Evolutionary conservation across 371 early-diverging fungal genomes (phyloP), one percentile per base, ranked within the genome.

Genomic region (Zopfochytrium polystomum): DNA sequence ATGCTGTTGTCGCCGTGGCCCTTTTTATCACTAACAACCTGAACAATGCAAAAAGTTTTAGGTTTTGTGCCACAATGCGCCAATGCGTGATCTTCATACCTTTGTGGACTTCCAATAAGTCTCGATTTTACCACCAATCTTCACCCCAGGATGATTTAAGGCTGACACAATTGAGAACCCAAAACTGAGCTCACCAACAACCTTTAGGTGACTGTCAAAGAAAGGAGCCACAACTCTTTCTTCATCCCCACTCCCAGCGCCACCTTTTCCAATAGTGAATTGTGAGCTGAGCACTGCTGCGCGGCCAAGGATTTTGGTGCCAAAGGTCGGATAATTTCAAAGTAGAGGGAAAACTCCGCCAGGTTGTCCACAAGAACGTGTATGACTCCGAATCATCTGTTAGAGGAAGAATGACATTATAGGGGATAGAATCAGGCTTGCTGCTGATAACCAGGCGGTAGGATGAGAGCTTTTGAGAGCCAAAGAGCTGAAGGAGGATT

Each of bases 41-140:
- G 43, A 1, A 51, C 45, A 55, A 29, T 55, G 32, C 34, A 44
- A 52, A 20, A 33, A 9, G n/a, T n/a, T n/a, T n/a, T n/a, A n/a
- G n/a, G n/a, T n/a, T n/a, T n/a, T n/a, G n/a, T 23, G 18, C 22
- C 5, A 2, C 2, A 42, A n/a, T 30, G 23, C 25, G 1, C n/a
- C n/a, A n/a, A n/a, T n/a, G n/a, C n/a, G n/a, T n/a, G n/a, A n/a
- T n/a, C n/a, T n/a, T n/a, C n/a, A n/a, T 46, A 80, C 75, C 65
- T 86, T 87, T 0, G 92, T 90, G 2, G 94, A 88, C 74, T 95
- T 95, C 97, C 97, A 96, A 58, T 96, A 96, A 0, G 97, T 96
- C 65, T 93, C 93, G 32, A 95, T 85, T 25, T 87, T 83, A 23
- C 97, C 97, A 9, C 95, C 96, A 60, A 96, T 92, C 67, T 87